These are phyloP conservation scores for Prunella vulgaris DNA, from an alignment of 257 asterid genomes.

Conservation along the genomic window DNA sequence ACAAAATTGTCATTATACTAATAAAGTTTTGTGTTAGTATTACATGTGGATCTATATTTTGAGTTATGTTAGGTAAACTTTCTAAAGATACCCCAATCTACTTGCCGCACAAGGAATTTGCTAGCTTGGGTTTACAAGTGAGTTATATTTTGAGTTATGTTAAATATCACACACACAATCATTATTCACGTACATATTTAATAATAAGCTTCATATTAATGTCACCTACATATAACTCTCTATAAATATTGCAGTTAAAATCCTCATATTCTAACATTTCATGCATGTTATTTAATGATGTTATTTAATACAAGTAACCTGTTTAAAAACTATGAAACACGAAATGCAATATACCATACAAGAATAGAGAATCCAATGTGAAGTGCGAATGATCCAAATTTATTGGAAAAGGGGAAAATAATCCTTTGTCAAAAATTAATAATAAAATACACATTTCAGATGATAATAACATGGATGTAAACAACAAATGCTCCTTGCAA, in stretches of 20 bases:
- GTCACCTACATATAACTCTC: neutral
- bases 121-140: neutral
- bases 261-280: neutral
- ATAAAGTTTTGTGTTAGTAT: neutral
- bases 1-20: neutral
- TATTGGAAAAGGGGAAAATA: too few species aligned
- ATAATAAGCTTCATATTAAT: neutral
- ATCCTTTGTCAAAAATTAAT: neutral
- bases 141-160: neutral
- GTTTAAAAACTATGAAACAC: neutral
- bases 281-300: neutral
- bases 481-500: neutral
- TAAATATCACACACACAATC: neutral
- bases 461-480: neutral
- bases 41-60: neutral
- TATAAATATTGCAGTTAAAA: neutral
- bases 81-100: neutral
- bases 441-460: neutral
- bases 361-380: too few species aligned
- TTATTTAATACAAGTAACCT: neutral
- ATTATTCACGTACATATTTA: too few species aligned
- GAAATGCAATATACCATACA: too few species aligned
- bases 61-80: neutral
- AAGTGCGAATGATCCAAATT: too few species aligned
- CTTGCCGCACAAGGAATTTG: neutral